Evolutionary conservation across 208 protist genomes (phyloP).

Genomic region (Zelonia costaricensis): DNA sequence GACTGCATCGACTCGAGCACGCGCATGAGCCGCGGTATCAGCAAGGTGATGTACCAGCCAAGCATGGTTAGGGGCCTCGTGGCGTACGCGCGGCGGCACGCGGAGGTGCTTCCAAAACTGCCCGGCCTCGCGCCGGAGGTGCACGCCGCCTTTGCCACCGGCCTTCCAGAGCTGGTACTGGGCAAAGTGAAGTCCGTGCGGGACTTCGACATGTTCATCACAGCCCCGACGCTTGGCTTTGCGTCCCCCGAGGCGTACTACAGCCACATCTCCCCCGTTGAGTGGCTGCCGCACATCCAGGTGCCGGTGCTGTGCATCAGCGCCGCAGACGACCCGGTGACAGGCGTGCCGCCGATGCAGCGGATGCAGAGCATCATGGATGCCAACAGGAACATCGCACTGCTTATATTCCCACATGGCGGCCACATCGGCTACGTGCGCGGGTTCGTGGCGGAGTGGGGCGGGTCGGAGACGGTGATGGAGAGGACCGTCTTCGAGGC

Average conservation of each 20-base stretch:
- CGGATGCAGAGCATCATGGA: constrained; percentile 32
- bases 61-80: constrained; percentile 50
- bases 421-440: constrained; percentile 67
- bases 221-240: constrained; percentile 59
- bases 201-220: constrained; percentile 68
- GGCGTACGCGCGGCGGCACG: constrained; percentile 47
- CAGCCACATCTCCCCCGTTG: constrained; percentile 39
- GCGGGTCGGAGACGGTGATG: constrained; percentile 36
- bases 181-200: constrained; percentile 37
- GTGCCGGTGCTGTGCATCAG: constrained; percentile 68
- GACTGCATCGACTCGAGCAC: constrained; percentile 45
- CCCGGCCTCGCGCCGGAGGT: constrained; percentile 34
- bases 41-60: constrained; percentile 51
- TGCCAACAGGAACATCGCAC: constrained; percentile 41
- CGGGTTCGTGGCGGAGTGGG: constrained; percentile 39
- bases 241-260: constrained; percentile 64
- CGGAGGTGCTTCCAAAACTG: constrained; percentile 42
- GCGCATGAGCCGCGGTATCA: constrained; percentile 24
- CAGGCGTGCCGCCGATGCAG: constrained; percentile 29
- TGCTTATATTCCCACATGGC: constrained; percentile 49
- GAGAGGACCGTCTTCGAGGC: constrained; percentile 33
- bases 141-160: constrained; percentile 27
- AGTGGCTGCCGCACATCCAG: constrained; percentile 44
- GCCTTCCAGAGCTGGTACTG: constrained; percentile 29
- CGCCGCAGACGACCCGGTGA: constrained; percentile 62